Base-by-base conservation (phyloP, 1,139 yeast genomes). In the Scheffersomyces insectosa region DNA sequence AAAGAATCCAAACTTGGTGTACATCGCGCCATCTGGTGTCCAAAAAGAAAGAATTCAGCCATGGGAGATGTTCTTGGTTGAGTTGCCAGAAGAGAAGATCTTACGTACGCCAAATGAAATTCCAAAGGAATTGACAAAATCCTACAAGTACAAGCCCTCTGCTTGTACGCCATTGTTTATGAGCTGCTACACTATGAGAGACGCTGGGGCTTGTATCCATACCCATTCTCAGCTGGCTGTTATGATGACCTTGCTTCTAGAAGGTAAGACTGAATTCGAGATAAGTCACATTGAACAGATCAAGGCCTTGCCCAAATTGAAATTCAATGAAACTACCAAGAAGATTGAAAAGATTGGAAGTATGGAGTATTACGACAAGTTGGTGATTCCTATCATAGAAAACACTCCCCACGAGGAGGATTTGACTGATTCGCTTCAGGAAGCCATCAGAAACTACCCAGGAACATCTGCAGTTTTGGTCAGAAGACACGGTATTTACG, bases 171-270 rank as follows among this genome's bases (percentile, higher is more conserved):
- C 97, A 10, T 68, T 91, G 43, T 91, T 91, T 65, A 64, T 87
- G 68, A 82, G 91, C 41, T 83, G 93, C 42, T 90, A 85, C 65
- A 79, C 74, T 30, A 62, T 79, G 66, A 73, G 93, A 52, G 77
- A 79, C 45, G 95, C 96, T 1, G 96, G 96, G 9, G 97, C 97
- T 1, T 88, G 96, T 63, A 90, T 91, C 48, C 98, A 91, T 63
- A 91, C 98, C 0, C 98, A 91, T 62, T 90, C 97, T 0, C 95
- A 86, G 57, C 76, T 75, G 45, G 96, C 98, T 0, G 97, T 91
- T 1, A 74, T 91, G 83, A 80, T 82, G 38, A 82, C 96, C 0
- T 64, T 88, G 51, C 63, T 90, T 20, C 88, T 78, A 63, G 77
- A 67, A 45, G 83, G 80, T 44, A 73, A 80, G 45, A 57, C 59